Conservation (phyloP, 495 filamentous ascomycete species). For the Platismatia glauca region DNA sequence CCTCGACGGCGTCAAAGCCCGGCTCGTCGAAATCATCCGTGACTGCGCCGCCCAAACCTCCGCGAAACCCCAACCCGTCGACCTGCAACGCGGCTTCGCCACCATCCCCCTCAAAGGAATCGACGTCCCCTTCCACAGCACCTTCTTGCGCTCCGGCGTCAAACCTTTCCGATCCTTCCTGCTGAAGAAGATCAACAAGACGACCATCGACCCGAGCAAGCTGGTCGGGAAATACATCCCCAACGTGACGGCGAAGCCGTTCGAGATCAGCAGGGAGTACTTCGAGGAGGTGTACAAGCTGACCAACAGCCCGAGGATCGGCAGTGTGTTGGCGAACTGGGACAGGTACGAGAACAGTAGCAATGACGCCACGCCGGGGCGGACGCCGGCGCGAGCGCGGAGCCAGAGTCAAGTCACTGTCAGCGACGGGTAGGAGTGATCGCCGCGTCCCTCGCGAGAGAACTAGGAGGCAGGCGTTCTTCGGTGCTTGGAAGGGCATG, state of each 20-base stretch:
- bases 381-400: constrained; percentile 11
- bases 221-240: constrained; percentile 97
- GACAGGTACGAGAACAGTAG: constrained; percentile 52
- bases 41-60: constrained; percentile 78
- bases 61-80: constrained; percentile 75
- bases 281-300: constrained; percentile 95
- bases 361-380: constrained; percentile 24
- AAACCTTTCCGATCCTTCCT: constrained; percentile 97
- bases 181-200: constrained; percentile 99
- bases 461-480: not conserved
- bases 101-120: constrained; percentile 96
- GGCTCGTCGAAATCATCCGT: constrained; percentile 76
- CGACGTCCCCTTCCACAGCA: constrained; percentile 97
- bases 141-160: constrained; percentile 92
- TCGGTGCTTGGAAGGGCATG: not conserved
- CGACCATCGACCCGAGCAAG: constrained; percentile 92
- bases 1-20: constrained; percentile 71
- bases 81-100: constrained; percentile 87
- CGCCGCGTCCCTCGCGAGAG: not conserved
- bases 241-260: constrained; percentile 92
- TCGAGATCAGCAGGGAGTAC: constrained; percentile 94
- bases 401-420: constrained; percentile 12
- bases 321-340: constrained; percentile 79
- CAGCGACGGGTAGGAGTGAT: constrained; percentile 2
- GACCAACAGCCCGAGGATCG: constrained; percentile 89